Evolutionary conservation across 768 basidiomycete species (phyloP).

Genomic region (Mycena latifolia): DNA sequence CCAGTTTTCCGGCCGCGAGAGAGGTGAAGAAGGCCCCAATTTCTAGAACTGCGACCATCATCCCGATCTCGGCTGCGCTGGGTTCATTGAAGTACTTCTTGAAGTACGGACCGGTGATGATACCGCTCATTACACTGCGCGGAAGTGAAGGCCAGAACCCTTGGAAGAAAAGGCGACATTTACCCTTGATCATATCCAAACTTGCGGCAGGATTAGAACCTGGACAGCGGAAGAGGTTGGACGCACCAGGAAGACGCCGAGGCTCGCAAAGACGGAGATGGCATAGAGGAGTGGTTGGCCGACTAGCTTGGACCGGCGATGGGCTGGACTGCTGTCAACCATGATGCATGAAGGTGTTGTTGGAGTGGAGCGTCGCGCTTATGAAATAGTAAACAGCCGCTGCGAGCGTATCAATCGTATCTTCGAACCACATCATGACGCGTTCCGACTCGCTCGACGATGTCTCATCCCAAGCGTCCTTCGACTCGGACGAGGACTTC

Average conservation of each 20-base stretch:
- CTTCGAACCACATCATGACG: constrained; percentile 63
- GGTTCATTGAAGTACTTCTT: constrained; percentile 86
- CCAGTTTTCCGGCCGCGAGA: constrained; percentile 87
- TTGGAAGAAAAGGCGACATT: constrained; percentile 29
- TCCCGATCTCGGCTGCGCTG: constrained; percentile 80
- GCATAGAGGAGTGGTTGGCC: constrained; percentile 84
- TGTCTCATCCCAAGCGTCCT: constrained; percentile 64
- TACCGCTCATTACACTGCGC: constrained; percentile 87
- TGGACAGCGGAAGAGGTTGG: constrained; percentile 2
- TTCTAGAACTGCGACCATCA: constrained; percentile 96
- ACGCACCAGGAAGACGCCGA: constrained; percentile 88
- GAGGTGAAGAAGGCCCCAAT: constrained; percentile 94
- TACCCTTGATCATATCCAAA: constrained; percentile 93
- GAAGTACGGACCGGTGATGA: constrained; percentile 91
- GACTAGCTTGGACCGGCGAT: constrained; percentile 61
- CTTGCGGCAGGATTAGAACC: constrained; percentile 47
- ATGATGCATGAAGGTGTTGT: constrained; percentile 63
- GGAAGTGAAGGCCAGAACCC: constrained; percentile 17
- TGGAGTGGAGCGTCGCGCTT: constrained; percentile 10
- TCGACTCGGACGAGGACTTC: constrained; percentile 79
- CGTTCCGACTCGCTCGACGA: constrained; percentile 74
- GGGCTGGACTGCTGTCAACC: constrained; percentile 46
- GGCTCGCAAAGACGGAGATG: constrained; percentile 84
- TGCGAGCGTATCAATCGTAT: constrained; percentile 30
- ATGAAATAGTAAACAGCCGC: too few relatives aligned